A percentile compares a stretch with the other conserved stretches of the same genome.
These are phyloP conservation scores for Aspergillus sp. DNA, from an alignment of 2,329 filamentous ascomycete genomes.

Conservation along the genomic window DNA sequence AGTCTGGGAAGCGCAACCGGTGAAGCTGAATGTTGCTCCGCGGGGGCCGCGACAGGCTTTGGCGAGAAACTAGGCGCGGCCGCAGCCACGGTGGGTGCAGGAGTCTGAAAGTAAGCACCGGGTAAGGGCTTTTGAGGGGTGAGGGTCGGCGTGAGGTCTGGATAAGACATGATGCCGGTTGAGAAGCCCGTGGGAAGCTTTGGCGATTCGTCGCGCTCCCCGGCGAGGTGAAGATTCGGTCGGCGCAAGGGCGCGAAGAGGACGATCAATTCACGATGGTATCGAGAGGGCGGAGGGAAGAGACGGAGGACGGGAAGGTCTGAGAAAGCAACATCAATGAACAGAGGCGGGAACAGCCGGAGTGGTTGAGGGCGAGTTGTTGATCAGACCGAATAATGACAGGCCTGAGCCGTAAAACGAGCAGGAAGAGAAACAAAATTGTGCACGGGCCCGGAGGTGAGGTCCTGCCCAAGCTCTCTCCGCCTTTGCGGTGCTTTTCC, in stretches of 20 bases:
- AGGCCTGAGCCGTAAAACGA: slow-evolving; percentile 14
- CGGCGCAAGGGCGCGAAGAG: slow-evolving; percentile 20
- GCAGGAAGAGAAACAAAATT: slow-evolving; percentile 36
- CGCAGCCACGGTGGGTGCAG: slow-evolving; percentile 39
- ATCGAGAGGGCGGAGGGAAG: slow-evolving; percentile 20
- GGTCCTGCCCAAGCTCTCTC: slow-evolving; percentile 21
- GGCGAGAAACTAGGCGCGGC: slow-evolving; percentile 40
- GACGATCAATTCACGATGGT: slow-evolving; percentile 11
- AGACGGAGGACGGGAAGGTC: slow-evolving; percentile 8
- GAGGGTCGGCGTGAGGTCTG: slow-evolving; percentile 35
- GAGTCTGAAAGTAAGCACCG: slow-evolving; percentile 46
- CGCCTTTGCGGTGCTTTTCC: slow-evolving; percentile 15
- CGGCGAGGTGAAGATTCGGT: slow-evolving; percentile 22
- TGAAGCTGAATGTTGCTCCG: slow-evolving; percentile 28
- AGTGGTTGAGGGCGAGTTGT: slow-evolving; percentile 10
- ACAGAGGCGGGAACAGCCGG: slow-evolving; percentile 16
- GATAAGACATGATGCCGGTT: slow-evolving; percentile 45
- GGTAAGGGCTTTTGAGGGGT: slow-evolving; percentile 46
- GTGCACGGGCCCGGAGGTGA: slow-evolving; percentile 38
- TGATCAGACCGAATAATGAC: slow-evolving; percentile 18
- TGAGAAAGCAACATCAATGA: slow-evolving; percentile 21
- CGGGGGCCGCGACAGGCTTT: slow-evolving; percentile 30
- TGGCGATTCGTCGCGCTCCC: slow-evolving; percentile 26
- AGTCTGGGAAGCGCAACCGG: slow-evolving; percentile 37
- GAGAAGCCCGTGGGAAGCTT: slow-evolving; percentile 15